These are phyloP conservation scores for Cordyceps cicadae DNA, from an alignment of 2,329 filamentous ascomycete genomes.

Conservation along the genomic window DNA sequence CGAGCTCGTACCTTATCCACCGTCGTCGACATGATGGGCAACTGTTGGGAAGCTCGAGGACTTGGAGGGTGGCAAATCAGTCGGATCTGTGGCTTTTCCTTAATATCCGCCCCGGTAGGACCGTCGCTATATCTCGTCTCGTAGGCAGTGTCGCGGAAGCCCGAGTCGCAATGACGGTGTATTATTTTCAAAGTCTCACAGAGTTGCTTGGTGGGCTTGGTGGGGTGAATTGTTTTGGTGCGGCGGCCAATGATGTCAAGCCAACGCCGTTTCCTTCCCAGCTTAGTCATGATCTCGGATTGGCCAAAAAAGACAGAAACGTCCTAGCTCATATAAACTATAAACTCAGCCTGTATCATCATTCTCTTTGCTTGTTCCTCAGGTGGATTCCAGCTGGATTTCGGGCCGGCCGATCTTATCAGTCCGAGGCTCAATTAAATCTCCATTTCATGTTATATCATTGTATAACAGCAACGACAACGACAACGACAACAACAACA, in stretches of 20 bases:
- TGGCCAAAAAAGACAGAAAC: too few relatives aligned
- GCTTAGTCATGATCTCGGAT: conserved; percentile 2
- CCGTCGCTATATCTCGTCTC: not conserved
- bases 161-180: not conserved
- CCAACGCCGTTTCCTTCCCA: not conserved
- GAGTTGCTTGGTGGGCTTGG: conserved; percentile 21
- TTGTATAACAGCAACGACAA: not conserved
- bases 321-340: too few relatives aligned
- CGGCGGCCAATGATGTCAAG: conserved; percentile 26
- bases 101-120: not conserved
- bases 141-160: not conserved
- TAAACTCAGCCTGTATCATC: not conserved
- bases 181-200: not conserved
- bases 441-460: not conserved
- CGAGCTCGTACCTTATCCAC: conserved; percentile 72
- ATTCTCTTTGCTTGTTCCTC: not conserved
- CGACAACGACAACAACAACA: too few relatives aligned
- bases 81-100: not conserved
- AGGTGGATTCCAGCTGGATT: not conserved
- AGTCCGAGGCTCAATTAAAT: not conserved
- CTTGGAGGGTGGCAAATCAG: not conserved
- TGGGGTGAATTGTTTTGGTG: conserved; percentile 33
- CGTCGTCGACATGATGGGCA: conserved; percentile 78
- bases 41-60: conserved; percentile 11
- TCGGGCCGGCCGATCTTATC: not conserved